These are phyloP conservation scores for Podospora appendiculata DNA, from an alignment of 495 filamentous ascomycete species.

Conservation along the genomic window DNA sequence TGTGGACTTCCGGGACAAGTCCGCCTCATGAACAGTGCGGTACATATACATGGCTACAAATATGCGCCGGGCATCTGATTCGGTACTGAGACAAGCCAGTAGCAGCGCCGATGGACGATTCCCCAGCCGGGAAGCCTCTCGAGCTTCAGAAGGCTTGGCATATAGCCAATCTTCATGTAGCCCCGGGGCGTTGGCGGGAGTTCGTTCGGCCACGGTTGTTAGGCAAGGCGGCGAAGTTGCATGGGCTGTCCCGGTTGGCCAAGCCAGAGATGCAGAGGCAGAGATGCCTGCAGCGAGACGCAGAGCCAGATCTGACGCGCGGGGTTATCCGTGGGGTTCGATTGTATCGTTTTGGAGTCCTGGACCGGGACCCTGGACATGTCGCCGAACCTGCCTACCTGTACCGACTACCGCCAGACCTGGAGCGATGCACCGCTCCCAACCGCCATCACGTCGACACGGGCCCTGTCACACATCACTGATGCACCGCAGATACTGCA, in stretches of 20 bases:
- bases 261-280: background rate
- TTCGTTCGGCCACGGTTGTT: background rate
- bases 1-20: too few species aligned
- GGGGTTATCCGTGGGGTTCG: slow-evolving; percentile 15
- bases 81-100: too few species aligned
- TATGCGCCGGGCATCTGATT: too few species aligned
- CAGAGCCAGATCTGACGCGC: slow-evolving; percentile 11
- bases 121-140: too few species aligned
- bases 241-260: slow-evolving; percentile 1
- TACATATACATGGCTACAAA: too few species aligned
- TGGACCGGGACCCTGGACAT: background rate
- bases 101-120: too few species aligned
- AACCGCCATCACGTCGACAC: background rate
- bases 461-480: slow-evolving; percentile 3
- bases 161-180: too few species aligned
- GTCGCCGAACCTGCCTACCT: background rate
- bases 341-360: background rate
- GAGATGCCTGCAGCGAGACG: background rate
- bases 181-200: background rate
- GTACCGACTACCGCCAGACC: background rate
- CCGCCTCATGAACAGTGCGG: too few species aligned
- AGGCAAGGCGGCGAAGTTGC: background rate
- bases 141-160: too few species aligned
- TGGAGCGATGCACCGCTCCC: background rate
- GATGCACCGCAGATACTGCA: slow-evolving; percentile 6